These are phyloP conservation scores for Malus fusca DNA, from an alignment of 306 rosid species.

Conservation along the genomic window DNA sequence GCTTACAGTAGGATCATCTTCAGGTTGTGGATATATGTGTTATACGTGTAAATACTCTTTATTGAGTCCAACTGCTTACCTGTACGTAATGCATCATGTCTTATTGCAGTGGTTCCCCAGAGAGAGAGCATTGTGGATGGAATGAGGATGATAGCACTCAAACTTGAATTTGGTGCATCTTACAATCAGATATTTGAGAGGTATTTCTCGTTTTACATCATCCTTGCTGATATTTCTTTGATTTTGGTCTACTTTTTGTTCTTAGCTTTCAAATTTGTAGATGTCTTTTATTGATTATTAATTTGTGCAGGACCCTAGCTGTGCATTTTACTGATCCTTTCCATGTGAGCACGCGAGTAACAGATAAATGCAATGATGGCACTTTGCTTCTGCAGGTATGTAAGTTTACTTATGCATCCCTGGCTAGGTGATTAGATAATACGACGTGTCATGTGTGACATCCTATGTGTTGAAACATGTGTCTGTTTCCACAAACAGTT, in stretches of 20 bases:
- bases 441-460: not conserved
- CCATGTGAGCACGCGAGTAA: constrained; percentile 69
- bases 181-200: constrained; percentile 89
- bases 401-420: constrained; percentile 10
- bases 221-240: constrained; percentile 11
- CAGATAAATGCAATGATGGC: constrained; percentile 92
- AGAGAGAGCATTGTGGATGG: constrained; percentile 90
- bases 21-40: constrained; percentile 54
- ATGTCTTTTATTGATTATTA: not conserved
- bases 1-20: constrained; percentile 77
- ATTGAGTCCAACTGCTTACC: constrained; percentile 2
- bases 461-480: not conserved
- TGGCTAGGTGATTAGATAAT: too few species aligned
- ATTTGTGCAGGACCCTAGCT: constrained; percentile 72
- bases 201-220: constrained; percentile 30
- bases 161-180: constrained; percentile 87
- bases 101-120: constrained; percentile 58
- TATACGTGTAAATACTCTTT: constrained; percentile 10
- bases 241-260: not conserved
- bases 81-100: constrained; percentile 21
- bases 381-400: constrained; percentile 89
- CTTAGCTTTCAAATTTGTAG: not conserved
- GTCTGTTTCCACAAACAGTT: not conserved
- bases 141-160: constrained; percentile 91
- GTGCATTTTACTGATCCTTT: constrained; percentile 96